Base-by-base conservation (phyloP, 2,329 filamentous ascomycete species). In the Hymenotorrendiella dingleyae region DNA sequence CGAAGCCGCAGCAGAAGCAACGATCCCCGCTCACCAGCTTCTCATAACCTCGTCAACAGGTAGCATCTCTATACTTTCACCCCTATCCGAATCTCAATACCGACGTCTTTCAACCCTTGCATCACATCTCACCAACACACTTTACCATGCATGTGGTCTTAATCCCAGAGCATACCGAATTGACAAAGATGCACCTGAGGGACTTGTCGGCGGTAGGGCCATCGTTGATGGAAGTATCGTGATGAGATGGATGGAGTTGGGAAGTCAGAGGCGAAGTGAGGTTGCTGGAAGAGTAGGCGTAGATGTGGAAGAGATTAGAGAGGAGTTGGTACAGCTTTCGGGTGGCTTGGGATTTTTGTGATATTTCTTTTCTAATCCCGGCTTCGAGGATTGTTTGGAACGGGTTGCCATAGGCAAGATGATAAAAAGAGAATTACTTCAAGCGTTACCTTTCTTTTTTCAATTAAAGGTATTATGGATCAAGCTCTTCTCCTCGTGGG, bases 141-240 rank as follows among this genome's bases (percentile, higher is more conserved):
- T 96, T 6, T 81, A 86, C 32, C 82, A 89, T 49, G 69, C 84
- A 4, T 86, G 82, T 6, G 88, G 86, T 0, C 71, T 96, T 37
- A 97, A 97, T 64, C 84, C 88, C 2, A 80, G 85, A 42, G 86
- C 82, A 0, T 86, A 91, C 65, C 76, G 93, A 11, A 70, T 81
- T 1, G 78, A 81, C 38, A 72, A 71, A 43, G 76, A 67, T 52
- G 76, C 73, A 5, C 50, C 48, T 6, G 60, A 59, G 22, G 53
- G 53, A 2, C 57, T 69, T 16, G 70, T 71, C 27, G 66, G 62
- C 4, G 68, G 67, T 33, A 65, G 67, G 2, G 65, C 63, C 1
- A 67, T 69, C 0, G 74, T 96, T 4, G 90, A 96, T 60, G 89
- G 88, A 0, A 74, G 73, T n/a, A 58, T 95, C 29, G 62, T 95